These are phyloP conservation scores for Omphalotus olearius DNA, from an alignment of 1,284 basidiomycete species.

Conservation along the genomic window DNA sequence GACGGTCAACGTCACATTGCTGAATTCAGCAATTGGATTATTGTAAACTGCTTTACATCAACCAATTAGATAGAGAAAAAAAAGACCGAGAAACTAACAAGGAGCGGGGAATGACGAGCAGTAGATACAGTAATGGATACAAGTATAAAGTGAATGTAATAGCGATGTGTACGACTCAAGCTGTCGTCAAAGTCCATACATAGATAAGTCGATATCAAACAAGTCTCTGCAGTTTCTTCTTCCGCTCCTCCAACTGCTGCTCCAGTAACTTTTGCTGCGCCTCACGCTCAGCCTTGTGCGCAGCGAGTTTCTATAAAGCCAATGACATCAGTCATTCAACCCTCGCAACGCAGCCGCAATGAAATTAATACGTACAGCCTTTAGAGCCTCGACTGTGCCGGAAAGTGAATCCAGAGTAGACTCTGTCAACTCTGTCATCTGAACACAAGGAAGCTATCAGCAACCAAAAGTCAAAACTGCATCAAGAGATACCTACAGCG, in stretches of 20 bases:
- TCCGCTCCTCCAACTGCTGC: constrained; percentile 30
- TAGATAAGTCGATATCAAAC: neutral
- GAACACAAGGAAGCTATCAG: constrained; percentile 2
- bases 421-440: constrained; percentile 67
- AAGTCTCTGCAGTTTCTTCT: constrained; percentile 11
- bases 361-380: constrained; percentile 42
- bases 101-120: too few species aligned
- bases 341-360: neutral
- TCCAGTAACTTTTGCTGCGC: constrained; percentile 37
- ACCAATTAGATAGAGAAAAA: too few species aligned
- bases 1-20: too few species aligned
- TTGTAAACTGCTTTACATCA: too few species aligned
- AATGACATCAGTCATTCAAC: neutral
- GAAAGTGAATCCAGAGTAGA: constrained; percentile 62
- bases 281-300: constrained; percentile 53
- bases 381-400: constrained; percentile 50
- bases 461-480: neutral
- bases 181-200: too few species aligned
- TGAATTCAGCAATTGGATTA: too few species aligned
- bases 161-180: too few species aligned
- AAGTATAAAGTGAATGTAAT: too few species aligned
- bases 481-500: constrained; percentile 36
- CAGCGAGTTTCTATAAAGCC: constrained; percentile 50
- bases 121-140: too few species aligned
- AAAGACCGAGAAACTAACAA: too few species aligned